Base-by-base conservation (phyloP, 2,329 filamentous ascomycete species). In the Trichophyton benhamiae region DNA sequence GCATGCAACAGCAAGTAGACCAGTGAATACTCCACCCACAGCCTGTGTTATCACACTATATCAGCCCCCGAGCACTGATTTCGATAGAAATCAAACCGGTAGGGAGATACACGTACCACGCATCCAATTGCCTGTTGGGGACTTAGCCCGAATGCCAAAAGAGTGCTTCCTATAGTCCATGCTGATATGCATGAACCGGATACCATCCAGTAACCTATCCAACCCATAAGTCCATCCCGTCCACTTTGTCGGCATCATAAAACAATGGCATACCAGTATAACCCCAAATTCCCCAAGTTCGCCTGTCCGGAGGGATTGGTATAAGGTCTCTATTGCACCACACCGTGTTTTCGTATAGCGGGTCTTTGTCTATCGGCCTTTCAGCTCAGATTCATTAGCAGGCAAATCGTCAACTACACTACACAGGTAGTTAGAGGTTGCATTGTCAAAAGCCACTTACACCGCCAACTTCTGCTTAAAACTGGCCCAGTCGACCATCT, bases 1-100 rank as follows among this genome's bases (percentile, higher is more conserved):
- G 44, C 72, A 74, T 42, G 69, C 63, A 48, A 74, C 70, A 9
- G 73, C 71, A 33, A 76, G 68, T 25, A 68, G 49, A 15, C 71
- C 70, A 55, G 70, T 70, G 61, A 76, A 68, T 59, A 72, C 63
- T 64, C 60, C 60, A 13, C 60, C 62, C 5, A 38, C 46, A 13
- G 58, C 36, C 41, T 60, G n/a, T 33, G 11, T 30, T 52, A 22
- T 52, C n/a, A 53, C 13, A 33, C 5, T 36, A 55, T 17, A 33
- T 53, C 25, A 55, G 52, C 52, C 22, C 22, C 46, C 7, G 4
- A 44, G n/a, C 9, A 20, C 8, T 48, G 42, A 48, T 13, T 13
- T 22, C 20, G 20, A 20, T 20, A 20, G 20, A 20, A 20, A 20
- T 20, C 20, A 25, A 25, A 52, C 11, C 20, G 1, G 25, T n/a